Evolutionary conservation across 306 rosid species (phyloP), one percentile per base, ranked within the genome.

Genomic region (Mimosa bimucronata): DNA sequence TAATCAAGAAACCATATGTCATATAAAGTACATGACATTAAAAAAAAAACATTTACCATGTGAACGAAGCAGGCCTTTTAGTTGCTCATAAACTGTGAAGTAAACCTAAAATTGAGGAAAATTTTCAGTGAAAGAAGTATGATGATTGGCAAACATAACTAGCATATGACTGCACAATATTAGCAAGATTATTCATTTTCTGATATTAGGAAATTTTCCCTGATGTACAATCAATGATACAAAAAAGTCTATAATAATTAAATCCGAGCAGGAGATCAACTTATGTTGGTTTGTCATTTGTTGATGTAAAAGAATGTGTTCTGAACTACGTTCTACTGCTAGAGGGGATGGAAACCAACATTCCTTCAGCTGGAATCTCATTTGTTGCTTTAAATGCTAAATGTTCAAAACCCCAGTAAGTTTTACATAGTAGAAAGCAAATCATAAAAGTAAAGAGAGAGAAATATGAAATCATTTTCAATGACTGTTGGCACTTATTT

Each of bases 71-170:
- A 79, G 73, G 83, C 91, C 83, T 85, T 95, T 95, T 79, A 93
- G 87, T 73, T 87, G 97, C 86, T 93, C 98, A 76, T 95, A 95
- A 78, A 86, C 90, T 87, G 99, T 83, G 89, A 95, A 95, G 89
- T 95, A 95, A 76, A 95, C 99, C 98, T 95, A 73, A 76, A 85
- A 68, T 80, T 23, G 75, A 80, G 86, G 83, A 67, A 78, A 70
- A 55, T n/a, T 50, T 50, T 84, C 82, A 87, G 68, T 77, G 25
- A 66, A 77, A 83, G 73, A 86, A 53, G 62, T 72, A 60, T 34
- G 38, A 6, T 71, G 77, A 83, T 52, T 46, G 77, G 44, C 50
- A 57, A 70, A 71, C 21, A 60, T 55, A 16, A 77, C 72, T 80
- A 67, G 61, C 57, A 75, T 26, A 57, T 13, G 70, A 62, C 53